Percentiles rank a stretch among this genome's conserved stretches.
phyloP scores from a whole-genome alignment of 2,329 filamentous ascomycete genomes.

The Hymenoscyphus linearis region DNA sequence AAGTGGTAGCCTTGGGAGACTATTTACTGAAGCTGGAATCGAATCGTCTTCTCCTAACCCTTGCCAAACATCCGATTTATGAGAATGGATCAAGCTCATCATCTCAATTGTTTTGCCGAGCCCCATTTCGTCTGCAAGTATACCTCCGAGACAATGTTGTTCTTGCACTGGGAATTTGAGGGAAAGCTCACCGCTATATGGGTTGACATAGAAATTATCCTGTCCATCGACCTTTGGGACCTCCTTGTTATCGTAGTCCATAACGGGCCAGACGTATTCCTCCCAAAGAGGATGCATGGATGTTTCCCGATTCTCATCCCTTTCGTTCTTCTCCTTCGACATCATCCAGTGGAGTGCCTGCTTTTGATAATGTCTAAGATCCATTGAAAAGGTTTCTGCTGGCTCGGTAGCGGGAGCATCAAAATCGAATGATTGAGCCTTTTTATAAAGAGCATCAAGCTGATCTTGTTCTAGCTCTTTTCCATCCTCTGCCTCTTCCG shows the following conservation, averaged over 20 bases:
- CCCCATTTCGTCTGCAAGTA: constrained; percentile 96
- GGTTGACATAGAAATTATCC: constrained; percentile 85
- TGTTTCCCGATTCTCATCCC: constrained; percentile 57
- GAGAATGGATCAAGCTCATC: constrained; percentile 85
- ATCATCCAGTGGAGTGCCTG: constrained; percentile 97
- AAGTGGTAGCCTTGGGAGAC: constrained; percentile 56
- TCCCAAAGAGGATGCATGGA: constrained; percentile 99
- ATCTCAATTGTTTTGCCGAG: constrained; percentile 98
- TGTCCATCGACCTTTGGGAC: constrained; percentile 61
- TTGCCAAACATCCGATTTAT: constrained; percentile 55
- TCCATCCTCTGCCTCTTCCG: constrained; percentile 68
- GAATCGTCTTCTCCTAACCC: constrained; percentile 31
- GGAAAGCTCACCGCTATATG: constrained; percentile 91
- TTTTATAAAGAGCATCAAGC: constrained; percentile 87
- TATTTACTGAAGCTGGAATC: constrained; percentile 43
- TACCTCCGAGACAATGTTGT: constrained; percentile 88
- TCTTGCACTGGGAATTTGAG: constrained; percentile 89
- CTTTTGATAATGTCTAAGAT: constrained; percentile 86
- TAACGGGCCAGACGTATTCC: constrained; percentile 83
- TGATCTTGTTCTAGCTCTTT: constrained; percentile 93
- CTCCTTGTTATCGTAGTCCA: constrained; percentile 79
- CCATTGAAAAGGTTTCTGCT: constrained; percentile 73
- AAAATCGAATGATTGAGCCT: constrained; percentile 96
- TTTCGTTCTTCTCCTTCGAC: constrained; percentile 79
- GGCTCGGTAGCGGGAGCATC: constrained; percentile 83